A percentile compares a stretch with the other conserved stretches of the same genome.
These are phyloP conservation scores for Furcasterigmium furcatum DNA, from an alignment of 2,329 filamentous ascomycete species.

Conservation along the genomic window DNA sequence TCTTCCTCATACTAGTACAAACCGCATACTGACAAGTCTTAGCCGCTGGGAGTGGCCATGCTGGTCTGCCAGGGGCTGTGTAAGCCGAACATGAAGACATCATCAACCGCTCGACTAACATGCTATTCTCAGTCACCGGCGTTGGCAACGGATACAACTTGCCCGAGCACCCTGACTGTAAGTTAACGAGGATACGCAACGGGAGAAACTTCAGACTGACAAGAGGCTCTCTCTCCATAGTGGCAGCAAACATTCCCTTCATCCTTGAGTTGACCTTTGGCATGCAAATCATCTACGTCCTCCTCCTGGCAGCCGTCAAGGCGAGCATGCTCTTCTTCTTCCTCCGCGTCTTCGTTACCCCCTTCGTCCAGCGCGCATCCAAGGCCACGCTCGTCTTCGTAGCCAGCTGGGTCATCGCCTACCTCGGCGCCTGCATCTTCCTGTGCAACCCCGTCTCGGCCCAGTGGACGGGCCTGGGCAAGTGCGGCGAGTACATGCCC, in stretches of 20 bases:
- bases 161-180: constrained; percentile 17
- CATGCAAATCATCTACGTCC: constrained; percentile 44
- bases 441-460: constrained; percentile 59
- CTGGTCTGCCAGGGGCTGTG: constrained; percentile 21
- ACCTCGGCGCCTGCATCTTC: constrained; percentile 43
- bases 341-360: constrained; percentile 52
- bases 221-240: constrained; percentile 17
- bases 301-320: constrained; percentile 25
- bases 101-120: constrained; percentile 30
- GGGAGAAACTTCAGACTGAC: background rate
- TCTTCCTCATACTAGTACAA: background rate
- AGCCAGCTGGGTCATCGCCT: constrained; percentile 17
- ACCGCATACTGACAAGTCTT: background rate
- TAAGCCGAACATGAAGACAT: too few species aligned
- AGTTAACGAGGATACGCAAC: constrained; percentile 18
- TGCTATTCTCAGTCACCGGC: constrained; percentile 23
- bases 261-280: constrained; percentile 21
- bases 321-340: constrained; percentile 42
- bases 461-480: constrained; percentile 45
- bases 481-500: constrained; percentile 51
- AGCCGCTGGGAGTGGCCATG: background rate
- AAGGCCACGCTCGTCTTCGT: constrained; percentile 50
- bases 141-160: constrained; percentile 15
- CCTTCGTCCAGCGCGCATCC: constrained; percentile 52
- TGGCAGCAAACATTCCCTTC: constrained; percentile 20